Evolutionary conservation across 305 asterid species (phyloP).

Genomic region (Solanum hybrid): DNA sequence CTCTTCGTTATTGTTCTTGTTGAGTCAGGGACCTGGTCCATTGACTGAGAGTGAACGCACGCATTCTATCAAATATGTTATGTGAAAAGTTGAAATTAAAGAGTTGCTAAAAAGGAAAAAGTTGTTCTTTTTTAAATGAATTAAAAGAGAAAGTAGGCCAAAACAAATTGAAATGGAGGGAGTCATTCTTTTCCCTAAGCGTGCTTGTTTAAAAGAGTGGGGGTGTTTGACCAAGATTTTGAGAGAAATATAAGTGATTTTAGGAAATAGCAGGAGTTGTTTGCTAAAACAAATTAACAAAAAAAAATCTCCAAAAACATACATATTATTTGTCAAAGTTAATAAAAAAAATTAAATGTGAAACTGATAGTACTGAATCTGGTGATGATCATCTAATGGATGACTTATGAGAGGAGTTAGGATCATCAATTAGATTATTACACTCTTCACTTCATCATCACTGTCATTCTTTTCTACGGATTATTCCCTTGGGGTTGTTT

Average conservation of each 20-base stretch:
- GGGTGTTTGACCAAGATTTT: not conserved
- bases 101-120: not conserved
- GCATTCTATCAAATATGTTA: not conserved
- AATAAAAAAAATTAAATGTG: not conserved
- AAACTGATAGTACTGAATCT: not conserved
- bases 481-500: not conserved
- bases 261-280: not conserved
- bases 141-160: not conserved
- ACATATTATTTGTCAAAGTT: not conserved
- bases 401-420: not conserved
- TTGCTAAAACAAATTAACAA: not conserved
- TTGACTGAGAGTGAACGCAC: not conserved
- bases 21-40: not conserved
- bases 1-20: not conserved
- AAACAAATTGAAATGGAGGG: too few relatives aligned
- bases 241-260: not conserved
- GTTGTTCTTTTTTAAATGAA: too few relatives aligned
- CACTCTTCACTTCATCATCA: not conserved
- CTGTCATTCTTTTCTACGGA: not conserved
- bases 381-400: not conserved
- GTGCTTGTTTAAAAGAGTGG: fast-evolving
- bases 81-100: too few relatives aligned
- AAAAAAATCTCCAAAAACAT: too few relatives aligned
- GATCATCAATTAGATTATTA: not conserved
- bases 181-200: too few relatives aligned